These are phyloP conservation scores for Plenodomus biglobosus DNA, from an alignment of 2,329 filamentous ascomycete genomes.

Conservation along the genomic window DNA sequence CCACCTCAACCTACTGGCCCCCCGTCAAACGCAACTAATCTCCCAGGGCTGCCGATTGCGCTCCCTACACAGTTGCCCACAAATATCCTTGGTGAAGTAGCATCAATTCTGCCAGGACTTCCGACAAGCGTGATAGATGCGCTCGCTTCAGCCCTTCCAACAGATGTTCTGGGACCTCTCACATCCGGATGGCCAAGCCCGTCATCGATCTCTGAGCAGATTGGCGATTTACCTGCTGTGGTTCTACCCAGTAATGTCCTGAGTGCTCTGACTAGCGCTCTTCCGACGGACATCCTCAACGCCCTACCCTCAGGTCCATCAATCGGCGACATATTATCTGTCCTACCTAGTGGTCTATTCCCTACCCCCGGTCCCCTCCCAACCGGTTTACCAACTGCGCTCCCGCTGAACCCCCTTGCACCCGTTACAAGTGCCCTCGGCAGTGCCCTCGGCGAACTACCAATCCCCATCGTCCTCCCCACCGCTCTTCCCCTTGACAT, in stretches of 20 bases:
- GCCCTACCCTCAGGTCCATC: neutral
- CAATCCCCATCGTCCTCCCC: neutral
- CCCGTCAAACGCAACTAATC: too few species aligned
- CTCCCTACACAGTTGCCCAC: neutral
- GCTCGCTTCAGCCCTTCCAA: neutral
- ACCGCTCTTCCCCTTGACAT: neutral
- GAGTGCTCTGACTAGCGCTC: neutral
- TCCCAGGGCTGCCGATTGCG: too few species aligned
- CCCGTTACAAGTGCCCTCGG: neutral
- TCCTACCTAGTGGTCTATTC: neutral
- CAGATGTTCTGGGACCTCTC: neutral
- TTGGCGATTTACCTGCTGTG: neutral
- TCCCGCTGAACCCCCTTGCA: neutral
- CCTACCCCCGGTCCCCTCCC: too few species aligned
- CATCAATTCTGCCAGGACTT: neutral
- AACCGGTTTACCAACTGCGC: neutral
- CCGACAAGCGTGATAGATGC: neutral
- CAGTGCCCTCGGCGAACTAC: conserved; percentile 1
- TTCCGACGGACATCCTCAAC: neutral
- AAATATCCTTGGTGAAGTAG: neutral
- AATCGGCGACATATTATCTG: neutral
- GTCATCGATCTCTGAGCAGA: neutral
- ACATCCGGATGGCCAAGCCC: neutral
- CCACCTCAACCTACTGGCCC: too few species aligned
- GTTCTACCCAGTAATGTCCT: neutral